These are phyloP conservation scores for Irpex lacteus DNA, from an alignment of 1,284 basidiomycete species.

Conservation along the genomic window DNA sequence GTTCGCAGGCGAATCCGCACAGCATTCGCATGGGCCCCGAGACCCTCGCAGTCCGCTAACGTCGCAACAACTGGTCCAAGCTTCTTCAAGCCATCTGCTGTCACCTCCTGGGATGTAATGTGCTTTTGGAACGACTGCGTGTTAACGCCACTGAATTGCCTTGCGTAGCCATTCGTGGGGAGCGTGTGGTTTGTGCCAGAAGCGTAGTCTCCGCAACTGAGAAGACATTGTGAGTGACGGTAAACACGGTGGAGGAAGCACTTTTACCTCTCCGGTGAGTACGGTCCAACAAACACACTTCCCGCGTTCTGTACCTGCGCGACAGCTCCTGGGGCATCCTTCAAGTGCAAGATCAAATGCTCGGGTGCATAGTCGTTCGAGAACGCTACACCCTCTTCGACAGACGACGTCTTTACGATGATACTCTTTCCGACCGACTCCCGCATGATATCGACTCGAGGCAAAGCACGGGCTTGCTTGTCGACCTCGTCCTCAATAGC, in stretches of 20 bases:
- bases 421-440: conserved; percentile 92
- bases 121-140: conserved; percentile 98
- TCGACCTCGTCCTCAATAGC: conserved; percentile 88
- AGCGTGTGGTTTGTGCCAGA: conserved; percentile 98
- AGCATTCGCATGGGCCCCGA: conserved; percentile 93
- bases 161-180: conserved; percentile 93
- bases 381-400: conserved; percentile 82
- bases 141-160: conserved; percentile 98
- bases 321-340: conserved; percentile 68
- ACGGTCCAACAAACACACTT: conserved; percentile 94
- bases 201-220: conserved; percentile 95
- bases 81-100: conserved; percentile 69
- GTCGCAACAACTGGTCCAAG: conserved; percentile 91
- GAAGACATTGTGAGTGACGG: not conserved
- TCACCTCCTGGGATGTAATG: conserved; percentile 95
- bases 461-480: conserved; percentile 81
- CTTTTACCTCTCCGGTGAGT: conserved; percentile 86
- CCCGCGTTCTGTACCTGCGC: conserved; percentile 85
- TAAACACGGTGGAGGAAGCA: not conserved
- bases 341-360: conserved; percentile 89
- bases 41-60: conserved; percentile 92
- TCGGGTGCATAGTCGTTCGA: conserved; percentile 98
- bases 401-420: conserved; percentile 71
- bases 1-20: conserved; percentile 65
- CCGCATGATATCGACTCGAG: conserved; percentile 88